Base-by-base conservation (phyloP, 192 early-diverging fungal genomes). In the Gryganskiella cystojenkinii region DNA sequence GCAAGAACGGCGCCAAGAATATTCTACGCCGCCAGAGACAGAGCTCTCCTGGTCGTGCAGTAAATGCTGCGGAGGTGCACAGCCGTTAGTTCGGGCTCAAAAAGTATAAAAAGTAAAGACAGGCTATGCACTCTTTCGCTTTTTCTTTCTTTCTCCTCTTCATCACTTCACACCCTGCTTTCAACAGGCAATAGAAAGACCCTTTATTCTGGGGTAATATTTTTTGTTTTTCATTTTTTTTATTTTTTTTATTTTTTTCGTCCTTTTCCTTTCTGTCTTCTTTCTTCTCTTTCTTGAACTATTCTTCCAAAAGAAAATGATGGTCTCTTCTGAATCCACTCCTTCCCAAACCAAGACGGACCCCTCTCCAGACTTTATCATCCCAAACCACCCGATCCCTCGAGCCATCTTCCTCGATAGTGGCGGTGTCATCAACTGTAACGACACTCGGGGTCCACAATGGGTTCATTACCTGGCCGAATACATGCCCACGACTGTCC, bases 321-420 rank as follows among this genome's bases (percentile, higher is more conserved):
- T 40, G 13, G 7, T 9, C 37, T 13, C 37, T 25, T 11, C 35
- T 20, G 19, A 11, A 37, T 51, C 17, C 50, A 25, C 22, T 40
- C 13, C 37, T 24, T 20, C 47, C 19, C 15, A 6, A 28, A 30
- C 31, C 1, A 30, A 56, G 28, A 22, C 7, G 19, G 6, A 40
- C 37, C 14, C 35, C 37, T 37, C 20, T 30, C 61, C 34, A 43
- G 19, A 33, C 60, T 10, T 25, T 7, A 33, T 31, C 60, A 20
- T 42, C 20, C 24, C n/a, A 42, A 60, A 20, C 25, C 43, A 45
- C 1, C 22, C 40, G 13, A 19, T 67, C 14, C 71, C 71, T 33
- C 57, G 33, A 35, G 57, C 51, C 42, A 75, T 75, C 43, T 75
- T 75, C 31, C 71, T 75, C 25, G 71, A 75, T 24, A 75, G 71